These are phyloP conservation scores for Candida neerlandica DNA, from an alignment of 1,139 yeast species.

Conservation along the genomic window DNA sequence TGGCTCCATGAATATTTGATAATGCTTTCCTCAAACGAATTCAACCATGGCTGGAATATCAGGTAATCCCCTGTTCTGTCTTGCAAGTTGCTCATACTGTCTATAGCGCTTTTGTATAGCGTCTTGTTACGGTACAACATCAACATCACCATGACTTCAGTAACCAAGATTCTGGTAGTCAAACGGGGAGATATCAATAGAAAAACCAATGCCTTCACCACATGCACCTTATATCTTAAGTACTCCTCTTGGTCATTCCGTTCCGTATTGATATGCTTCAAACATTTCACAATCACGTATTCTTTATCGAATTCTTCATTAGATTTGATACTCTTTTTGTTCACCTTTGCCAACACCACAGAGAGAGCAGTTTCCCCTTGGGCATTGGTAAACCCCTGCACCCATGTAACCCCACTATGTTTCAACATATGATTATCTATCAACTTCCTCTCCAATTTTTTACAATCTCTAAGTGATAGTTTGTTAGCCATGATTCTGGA, in stretches of 20 bases:
- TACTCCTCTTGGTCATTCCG: slow-evolving; percentile 15
- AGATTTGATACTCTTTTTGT: slow-evolving; percentile 46
- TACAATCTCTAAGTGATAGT: slow-evolving; percentile 36
- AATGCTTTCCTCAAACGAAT: slow-evolving; percentile 37
- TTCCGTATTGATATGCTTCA: slow-evolving; percentile 28
- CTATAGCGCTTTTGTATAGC: slow-evolving; percentile 31
- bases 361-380: slow-evolving; percentile 52
- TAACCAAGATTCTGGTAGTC: slow-evolving; percentile 44
- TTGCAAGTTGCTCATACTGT: slow-evolving; percentile 37
- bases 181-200: slow-evolving; percentile 46
- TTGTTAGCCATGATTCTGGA: slow-evolving; percentile 39
- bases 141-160: slow-evolving; percentile 45
- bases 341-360: slow-evolving; percentile 41
- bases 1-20: slow-evolving; percentile 24
- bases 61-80: slow-evolving; percentile 39
- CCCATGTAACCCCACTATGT: slow-evolving; percentile 34
- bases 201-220: slow-evolving; percentile 38
- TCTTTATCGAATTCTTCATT: slow-evolving; percentile 50
- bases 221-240: slow-evolving; percentile 30
- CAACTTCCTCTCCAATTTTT: slow-evolving; percentile 38
- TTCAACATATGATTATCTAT: slow-evolving; percentile 22
- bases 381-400: slow-evolving; percentile 33
- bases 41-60: slow-evolving; percentile 47
- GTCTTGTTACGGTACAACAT: slow-evolving; percentile 29
- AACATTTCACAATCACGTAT: slow-evolving; percentile 40